Percentiles rank a stretch among this genome's conserved stretches.
These are phyloP conservation scores for Myriangium duriaei DNA, from an alignment of 2,329 filamentous ascomycete genomes.

Conservation along the genomic window DNA sequence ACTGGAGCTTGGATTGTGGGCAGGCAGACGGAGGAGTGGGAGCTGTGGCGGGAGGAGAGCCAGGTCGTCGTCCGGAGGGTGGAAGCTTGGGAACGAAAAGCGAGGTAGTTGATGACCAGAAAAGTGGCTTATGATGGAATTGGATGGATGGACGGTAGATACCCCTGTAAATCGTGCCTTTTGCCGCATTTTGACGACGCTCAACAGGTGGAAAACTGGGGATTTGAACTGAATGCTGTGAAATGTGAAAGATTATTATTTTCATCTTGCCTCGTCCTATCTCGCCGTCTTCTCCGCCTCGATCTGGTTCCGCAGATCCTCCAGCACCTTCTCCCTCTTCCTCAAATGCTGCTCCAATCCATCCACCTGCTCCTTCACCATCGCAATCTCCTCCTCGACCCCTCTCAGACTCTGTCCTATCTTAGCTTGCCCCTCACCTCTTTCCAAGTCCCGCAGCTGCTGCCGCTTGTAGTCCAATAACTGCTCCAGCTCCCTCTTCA, in stretches of 20 bases:
- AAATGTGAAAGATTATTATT: too few relatives aligned
- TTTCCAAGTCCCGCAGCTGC: conserved; percentile 62
- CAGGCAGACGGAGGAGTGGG: conserved; percentile 52
- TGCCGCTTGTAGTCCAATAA: conserved; percentile 87
- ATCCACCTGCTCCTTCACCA: conserved; percentile 89
- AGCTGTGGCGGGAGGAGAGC: conserved; percentile 29
- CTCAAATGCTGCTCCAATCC: conserved; percentile 73
- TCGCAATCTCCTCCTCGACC: conserved; percentile 72
- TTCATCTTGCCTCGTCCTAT: too few relatives aligned
- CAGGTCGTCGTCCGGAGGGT: conserved; percentile 17
- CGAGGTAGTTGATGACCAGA: too few relatives aligned
- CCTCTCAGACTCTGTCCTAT: conserved; percentile 62
- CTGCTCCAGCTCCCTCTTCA: conserved; percentile 89
- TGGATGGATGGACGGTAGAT: too few relatives aligned
- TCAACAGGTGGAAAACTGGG: too few relatives aligned
- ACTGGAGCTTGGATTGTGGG: conserved; percentile 57
- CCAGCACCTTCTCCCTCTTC: conserved; percentile 61
- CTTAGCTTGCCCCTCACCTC: conserved; percentile 54
- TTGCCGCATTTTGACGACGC: too few relatives aligned
- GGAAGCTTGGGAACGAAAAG: too few relatives aligned
- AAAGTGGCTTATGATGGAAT: too few relatives aligned
- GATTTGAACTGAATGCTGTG: too few relatives aligned
- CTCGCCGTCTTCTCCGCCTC: conserved; percentile 65
- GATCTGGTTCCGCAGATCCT: conserved; percentile 67
- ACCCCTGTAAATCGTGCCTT: too few relatives aligned